Conservation (phyloP, 345 rosid species). For the Capsella bursapastoris region DNA sequence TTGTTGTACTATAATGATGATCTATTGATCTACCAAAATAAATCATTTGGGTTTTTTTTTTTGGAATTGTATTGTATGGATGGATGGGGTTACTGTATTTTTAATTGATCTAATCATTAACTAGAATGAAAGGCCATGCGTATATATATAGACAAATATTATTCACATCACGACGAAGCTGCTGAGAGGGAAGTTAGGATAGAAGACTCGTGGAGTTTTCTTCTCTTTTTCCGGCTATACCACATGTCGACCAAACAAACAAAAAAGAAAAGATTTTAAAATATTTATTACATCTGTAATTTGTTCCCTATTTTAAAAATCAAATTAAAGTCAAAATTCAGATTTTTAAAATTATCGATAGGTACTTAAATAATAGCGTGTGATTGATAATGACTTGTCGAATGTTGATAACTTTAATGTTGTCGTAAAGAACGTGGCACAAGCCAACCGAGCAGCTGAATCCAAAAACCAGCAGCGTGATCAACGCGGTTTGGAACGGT, state of each 20-base stretch:
- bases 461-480: no score
- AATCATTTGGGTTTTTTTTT: slow-evolving; percentile 3
- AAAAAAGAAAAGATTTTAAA: no score
- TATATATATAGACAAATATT: not conserved
- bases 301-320: not conserved
- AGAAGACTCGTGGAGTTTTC: slow-evolving; percentile 25
- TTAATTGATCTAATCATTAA: slow-evolving; percentile 11
- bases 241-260: not conserved
- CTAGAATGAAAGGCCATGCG: not conserved
- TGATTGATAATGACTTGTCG: no score
- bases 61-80: no score
- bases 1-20: slow-evolving; percentile 12
- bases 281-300: not conserved
- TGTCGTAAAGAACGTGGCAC: no score
- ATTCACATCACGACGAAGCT: slow-evolving; percentile 8
- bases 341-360: no score
- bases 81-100: not conserved
- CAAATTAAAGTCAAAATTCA: no score
- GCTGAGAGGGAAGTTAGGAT: slow-evolving; percentile 4
- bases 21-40: not conserved
- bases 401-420: no score
- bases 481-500: no score
- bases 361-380: no score
- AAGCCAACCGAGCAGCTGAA: no score
- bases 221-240: not conserved